Conservation (phyloP, 495 filamentous ascomycete genomes). For the Copromyces sp. region DNA sequence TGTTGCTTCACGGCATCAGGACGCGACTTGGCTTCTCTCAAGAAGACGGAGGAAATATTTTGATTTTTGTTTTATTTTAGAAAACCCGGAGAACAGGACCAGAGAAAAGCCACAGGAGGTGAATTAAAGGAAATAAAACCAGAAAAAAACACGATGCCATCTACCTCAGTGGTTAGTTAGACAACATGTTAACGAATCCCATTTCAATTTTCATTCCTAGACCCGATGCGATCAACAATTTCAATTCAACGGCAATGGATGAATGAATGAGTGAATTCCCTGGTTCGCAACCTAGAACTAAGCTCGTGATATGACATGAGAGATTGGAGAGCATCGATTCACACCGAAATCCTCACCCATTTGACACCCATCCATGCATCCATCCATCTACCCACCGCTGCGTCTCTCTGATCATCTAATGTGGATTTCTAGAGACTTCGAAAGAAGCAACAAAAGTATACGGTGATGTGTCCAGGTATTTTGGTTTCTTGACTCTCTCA, state of each 20-base stretch:
- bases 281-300: neutral
- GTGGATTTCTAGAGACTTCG: neutral
- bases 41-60: neutral
- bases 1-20: too few relatives aligned
- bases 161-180: neutral
- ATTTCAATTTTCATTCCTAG: neutral
- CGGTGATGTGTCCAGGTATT: neutral
- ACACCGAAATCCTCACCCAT: neutral
- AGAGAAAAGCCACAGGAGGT: too few relatives aligned
- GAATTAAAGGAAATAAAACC: too few relatives aligned
- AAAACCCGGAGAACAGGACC: too few relatives aligned
- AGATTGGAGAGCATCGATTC: neutral
- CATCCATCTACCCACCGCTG: neutral
- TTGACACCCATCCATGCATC: neutral
- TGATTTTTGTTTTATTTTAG: too few relatives aligned
- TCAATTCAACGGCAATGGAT: neutral
- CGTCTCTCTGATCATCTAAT: neutral
- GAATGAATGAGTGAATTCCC: neutral
- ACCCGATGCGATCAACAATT: neutral
- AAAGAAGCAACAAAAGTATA: too few relatives aligned
- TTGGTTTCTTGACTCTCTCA: neutral
- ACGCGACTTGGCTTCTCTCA: neutral
- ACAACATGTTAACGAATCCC: neutral
- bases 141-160: neutral
- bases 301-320: too few relatives aligned